phyloP scores from a whole-genome alignment of 2,329 filamentous ascomycete species.

The Fusarium nanum region DNA sequence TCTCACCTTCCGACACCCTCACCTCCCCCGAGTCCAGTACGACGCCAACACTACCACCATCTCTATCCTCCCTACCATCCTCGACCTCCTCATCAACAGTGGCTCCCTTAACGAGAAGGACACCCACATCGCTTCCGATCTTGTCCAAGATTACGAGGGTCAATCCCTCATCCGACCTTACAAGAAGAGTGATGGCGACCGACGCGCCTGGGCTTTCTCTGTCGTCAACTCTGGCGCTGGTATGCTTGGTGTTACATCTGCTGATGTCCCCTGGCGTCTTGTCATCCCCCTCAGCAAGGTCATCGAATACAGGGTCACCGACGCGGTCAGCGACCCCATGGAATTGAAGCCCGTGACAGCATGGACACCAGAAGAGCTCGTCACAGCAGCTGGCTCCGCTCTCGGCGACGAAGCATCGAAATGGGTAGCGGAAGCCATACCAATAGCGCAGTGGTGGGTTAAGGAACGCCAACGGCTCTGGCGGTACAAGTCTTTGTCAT shows the following conservation, averaged over 20 bases:
- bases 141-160: conserved; percentile 51
- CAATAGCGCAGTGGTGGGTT: conserved; percentile 42
- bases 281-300: conserved; percentile 50
- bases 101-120: conserved; percentile 48
- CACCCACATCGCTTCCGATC: conserved; percentile 43
- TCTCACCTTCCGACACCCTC: conserved; percentile 50
- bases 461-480: conserved; percentile 43
- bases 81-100: conserved; percentile 51
- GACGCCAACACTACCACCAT: conserved; percentile 49
- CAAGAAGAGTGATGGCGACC: conserved; percentile 41
- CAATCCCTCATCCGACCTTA: conserved; percentile 51
- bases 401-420: conserved; percentile 44
- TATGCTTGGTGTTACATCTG: conserved; percentile 49
- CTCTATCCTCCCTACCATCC: conserved; percentile 51
- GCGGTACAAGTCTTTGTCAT: conserved; percentile 36
- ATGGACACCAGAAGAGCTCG: conserved; percentile 44
- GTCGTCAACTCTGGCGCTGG: conserved; percentile 52
- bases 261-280: conserved; percentile 49
- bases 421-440: conserved; percentile 46
- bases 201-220: conserved; percentile 51
- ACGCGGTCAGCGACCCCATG: conserved; percentile 46
- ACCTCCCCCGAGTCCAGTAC: conserved; percentile 49
- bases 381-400: conserved; percentile 34
- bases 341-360: conserved; percentile 45
- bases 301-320: conserved; percentile 50